phyloP scores from a whole-genome alignment of 768 basidiomycete genomes.

The Pisolithus marmoratus region DNA sequence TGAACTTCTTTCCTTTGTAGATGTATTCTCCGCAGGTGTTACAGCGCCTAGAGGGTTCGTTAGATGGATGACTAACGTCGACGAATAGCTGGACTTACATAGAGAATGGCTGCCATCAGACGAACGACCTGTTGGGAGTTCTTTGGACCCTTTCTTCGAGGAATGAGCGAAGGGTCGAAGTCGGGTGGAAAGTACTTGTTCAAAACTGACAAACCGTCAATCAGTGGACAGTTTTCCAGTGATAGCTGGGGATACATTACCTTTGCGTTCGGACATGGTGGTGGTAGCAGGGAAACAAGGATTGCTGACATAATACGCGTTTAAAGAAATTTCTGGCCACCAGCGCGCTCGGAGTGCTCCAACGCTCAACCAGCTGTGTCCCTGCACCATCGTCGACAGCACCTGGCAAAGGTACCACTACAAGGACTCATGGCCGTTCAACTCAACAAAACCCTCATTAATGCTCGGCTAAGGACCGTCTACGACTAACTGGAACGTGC shows the following conservation, averaged over 20 bases:
- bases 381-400: slow-evolving; percentile 10
- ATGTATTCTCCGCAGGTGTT: slow-evolving; percentile 98
- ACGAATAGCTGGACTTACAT: slow-evolving; percentile 52
- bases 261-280: slow-evolving; percentile 75
- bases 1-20: slow-evolving; percentile 99
- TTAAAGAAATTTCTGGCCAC: slow-evolving; percentile 26
- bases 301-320: slow-evolving; percentile 29
- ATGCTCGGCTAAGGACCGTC: slow-evolving; percentile 50
- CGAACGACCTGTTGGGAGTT: slow-evolving; percentile 97
- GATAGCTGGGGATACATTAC: slow-evolving; percentile 29
- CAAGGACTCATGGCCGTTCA: slow-evolving; percentile 54
- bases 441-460: slow-evolving; percentile 59
- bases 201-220: slow-evolving; percentile 48
- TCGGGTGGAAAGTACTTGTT: slow-evolving; percentile 98
- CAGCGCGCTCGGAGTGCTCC: slow-evolving; percentile 17
- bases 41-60: slow-evolving; percentile 57
- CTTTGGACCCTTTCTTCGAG: slow-evolving; percentile 82
- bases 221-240: neutral
- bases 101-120: slow-evolving; percentile 98
- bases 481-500: slow-evolving; percentile 61
- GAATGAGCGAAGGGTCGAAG: slow-evolving; percentile 96
- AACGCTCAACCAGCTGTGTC: slow-evolving; percentile 12
- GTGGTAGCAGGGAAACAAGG: neutral
- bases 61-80: slow-evolving; percentile 1
- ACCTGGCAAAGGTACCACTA: slow-evolving; percentile 1